phyloP scores from a whole-genome alignment of 768 basidiomycete species.

The Leccinum disarticulatum region DNA sequence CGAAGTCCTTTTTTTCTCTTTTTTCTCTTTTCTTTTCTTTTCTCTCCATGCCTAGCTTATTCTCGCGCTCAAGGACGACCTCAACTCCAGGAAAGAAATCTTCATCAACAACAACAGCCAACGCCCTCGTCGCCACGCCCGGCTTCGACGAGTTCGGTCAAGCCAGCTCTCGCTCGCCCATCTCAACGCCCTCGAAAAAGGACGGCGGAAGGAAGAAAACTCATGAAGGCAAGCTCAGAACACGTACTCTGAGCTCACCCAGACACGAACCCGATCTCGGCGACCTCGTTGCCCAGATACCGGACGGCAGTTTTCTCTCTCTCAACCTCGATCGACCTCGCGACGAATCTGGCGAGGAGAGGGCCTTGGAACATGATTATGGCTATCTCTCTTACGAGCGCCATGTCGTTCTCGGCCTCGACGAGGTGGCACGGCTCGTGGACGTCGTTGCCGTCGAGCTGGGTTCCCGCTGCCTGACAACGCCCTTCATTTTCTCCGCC shows the following conservation, averaged over 20 bases:
- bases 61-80: constrained; percentile 66
- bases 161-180: constrained; percentile 34
- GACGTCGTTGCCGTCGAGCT: constrained; percentile 69
- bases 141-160: constrained; percentile 67
- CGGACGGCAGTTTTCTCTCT: constrained; percentile 54
- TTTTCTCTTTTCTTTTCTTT: background rate
- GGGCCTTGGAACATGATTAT: constrained; percentile 50
- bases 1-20: constrained; percentile 10
- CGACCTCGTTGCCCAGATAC: constrained; percentile 39
- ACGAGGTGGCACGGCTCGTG: constrained; percentile 72
- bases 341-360: constrained; percentile 39
- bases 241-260: constrained; percentile 43
- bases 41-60: constrained; percentile 67
- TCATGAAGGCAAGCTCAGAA: constrained; percentile 34
- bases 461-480: constrained; percentile 71
- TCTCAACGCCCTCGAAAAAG: constrained; percentile 40
- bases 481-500: constrained; percentile 89
- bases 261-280: constrained; percentile 34
- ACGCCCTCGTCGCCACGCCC: constrained; percentile 10
- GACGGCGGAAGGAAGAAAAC: constrained; percentile 50
- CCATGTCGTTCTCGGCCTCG: constrained; percentile 75
- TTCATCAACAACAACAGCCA: constrained; percentile 1
- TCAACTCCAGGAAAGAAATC: constrained; percentile 52
- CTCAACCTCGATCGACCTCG: constrained; percentile 51
- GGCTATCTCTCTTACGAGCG: constrained; percentile 74